A percentile compares a stretch with the other conserved stretches of the same genome.
These are phyloP conservation scores for Diddensiella transvaalensis DNA, from an alignment of 805 yeast genomes.

Conservation along the genomic window DNA sequence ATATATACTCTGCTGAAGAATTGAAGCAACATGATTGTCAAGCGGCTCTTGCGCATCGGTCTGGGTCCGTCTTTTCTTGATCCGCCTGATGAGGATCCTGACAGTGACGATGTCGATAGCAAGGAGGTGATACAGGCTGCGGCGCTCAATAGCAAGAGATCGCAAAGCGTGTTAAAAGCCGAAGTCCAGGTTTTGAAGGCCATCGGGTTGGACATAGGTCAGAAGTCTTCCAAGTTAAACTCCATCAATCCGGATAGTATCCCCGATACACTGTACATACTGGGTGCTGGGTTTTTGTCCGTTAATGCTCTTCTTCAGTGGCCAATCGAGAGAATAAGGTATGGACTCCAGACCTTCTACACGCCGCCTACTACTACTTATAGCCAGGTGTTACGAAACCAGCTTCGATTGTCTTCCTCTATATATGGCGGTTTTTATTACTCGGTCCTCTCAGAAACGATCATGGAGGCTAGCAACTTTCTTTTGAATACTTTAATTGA, in stretches of 20 bases:
- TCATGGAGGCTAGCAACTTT: neutral
- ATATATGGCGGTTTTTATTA: constrained; percentile 6
- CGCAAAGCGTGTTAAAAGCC: constrained; percentile 8
- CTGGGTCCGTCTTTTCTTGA: constrained; percentile 25
- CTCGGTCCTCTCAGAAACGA: constrained; percentile 4
- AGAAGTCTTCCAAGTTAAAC: neutral
- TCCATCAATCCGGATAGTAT: neutral
- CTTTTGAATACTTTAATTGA: neutral
- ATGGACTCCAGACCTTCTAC: constrained; percentile 7
- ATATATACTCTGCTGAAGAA: too few relatives aligned
- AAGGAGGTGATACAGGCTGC: constrained; percentile 6
- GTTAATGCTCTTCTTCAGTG: constrained; percentile 8
- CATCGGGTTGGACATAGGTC: constrained; percentile 12
- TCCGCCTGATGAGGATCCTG: constrained; percentile 8
- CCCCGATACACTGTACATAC: neutral
- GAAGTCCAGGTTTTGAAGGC: constrained; percentile 12
- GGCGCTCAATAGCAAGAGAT: constrained; percentile 4
- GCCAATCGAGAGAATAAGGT: constrained; percentile 9
- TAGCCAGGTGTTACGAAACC: neutral
- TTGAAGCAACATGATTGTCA: constrained; percentile 20
- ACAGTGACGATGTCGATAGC: neutral
- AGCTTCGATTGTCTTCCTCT: neutral
- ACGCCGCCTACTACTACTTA: neutral
- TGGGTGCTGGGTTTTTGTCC: neutral
- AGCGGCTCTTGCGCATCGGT: constrained; percentile 23